Evolutionary conservation across 106 monocot species (phyloP), one percentile per base, ranked within the genome.

Genomic region (Alisma plantagoaquatica): DNA sequence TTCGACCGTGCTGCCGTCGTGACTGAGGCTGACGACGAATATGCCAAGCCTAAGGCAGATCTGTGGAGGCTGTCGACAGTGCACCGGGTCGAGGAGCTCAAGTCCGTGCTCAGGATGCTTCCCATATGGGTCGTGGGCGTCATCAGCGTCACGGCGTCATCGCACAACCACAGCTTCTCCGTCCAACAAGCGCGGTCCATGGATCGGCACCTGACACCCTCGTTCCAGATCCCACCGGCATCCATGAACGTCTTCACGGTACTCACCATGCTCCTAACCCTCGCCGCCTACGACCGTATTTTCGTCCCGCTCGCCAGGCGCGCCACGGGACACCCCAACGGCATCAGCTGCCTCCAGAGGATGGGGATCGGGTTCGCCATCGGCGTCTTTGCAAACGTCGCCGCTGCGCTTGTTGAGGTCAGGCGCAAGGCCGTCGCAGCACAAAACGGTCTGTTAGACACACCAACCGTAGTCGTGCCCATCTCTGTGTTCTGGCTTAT

Each of bases 61-160:
- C 57, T 60, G 0, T 81, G 86, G 86, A 46, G 60, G 10, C 65
- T 81, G 10, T 71, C 77, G 23, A 86, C 81, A 1, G 81, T 86
- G 11, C 80, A 81, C 53, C 80, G 81, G 0, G 71, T 86, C 9
- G 81, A 77, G 64, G 86, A 86, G 48, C 62, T 86, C 23, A 81
- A 86, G 26, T 86, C 71, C 1, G 68, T 81, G 46, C 42, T 86
- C 31, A 58, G 81, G 2, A 74, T 86, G 71, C 41, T 77, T 35
- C 86, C 86, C 0, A 68, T 81, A 19, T 86, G 86, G 80, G 43
- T 72, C 14, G 71, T 51, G 20, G 81, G 74, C 16, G 68, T 81
- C 60, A 33, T 81, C 2, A 26, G 54, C n/a, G 44, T 61, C 12
- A 68, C 70, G 4, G 57, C 81, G 3, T 49, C 64, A 32, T 74